Evolutionary conservation across 441 rosid genomes (phyloP).

Genomic region (Theobroma grandiflorum): DNA sequence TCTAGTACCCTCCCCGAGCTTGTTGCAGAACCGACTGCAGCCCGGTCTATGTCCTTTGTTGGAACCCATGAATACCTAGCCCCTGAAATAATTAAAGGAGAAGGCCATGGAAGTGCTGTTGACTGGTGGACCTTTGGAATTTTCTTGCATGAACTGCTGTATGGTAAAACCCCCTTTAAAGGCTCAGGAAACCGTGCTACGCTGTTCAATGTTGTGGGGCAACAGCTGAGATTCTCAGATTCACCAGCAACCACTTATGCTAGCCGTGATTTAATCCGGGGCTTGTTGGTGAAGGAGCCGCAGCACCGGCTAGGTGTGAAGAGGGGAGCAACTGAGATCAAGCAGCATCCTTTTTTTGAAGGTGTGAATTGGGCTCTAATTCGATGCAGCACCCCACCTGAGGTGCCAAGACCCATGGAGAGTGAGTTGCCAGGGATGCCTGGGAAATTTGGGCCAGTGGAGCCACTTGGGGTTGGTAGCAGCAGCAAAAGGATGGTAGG

Average conservation of each 20-base stretch:
- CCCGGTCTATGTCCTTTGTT: constrained; percentile 96
- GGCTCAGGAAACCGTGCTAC: constrained; percentile 98
- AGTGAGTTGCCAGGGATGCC: constrained; percentile 54
- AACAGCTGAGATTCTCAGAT: constrained; percentile 89
- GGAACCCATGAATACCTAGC: constrained; percentile 99
- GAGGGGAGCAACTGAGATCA: constrained; percentile 98
- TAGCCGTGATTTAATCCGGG: constrained; percentile 82
- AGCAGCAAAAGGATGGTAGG: constrained; percentile 66
- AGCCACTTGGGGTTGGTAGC: constrained; percentile 77
- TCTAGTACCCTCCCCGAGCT: constrained; percentile 80
- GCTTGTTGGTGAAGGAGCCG: constrained; percentile 92
- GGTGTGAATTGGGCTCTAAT: constrained; percentile 98
- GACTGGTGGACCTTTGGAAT: constrained; percentile 99
- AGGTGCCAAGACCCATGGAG: constrained; percentile 88
- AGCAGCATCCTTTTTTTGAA: constrained; percentile 96
- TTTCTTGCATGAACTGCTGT: constrained; percentile 82
- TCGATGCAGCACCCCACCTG: constrained; percentile 96
- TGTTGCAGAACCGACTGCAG: constrained; percentile 94
- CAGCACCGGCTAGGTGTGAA: constrained; percentile 89
- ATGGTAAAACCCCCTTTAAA: constrained; percentile 92
- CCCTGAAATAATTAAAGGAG: constrained; percentile 98
- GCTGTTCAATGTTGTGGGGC: constrained; percentile 92
- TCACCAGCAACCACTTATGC: constrained; percentile 86
- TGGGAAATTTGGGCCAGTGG: constrained; percentile 65
- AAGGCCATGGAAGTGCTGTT: constrained; percentile 98